Evolutionary conservation across 495 filamentous ascomycete genomes (phyloP), one percentile per base, ranked within the genome.

Genomic region (Lindgomyces ingoldianus): DNA sequence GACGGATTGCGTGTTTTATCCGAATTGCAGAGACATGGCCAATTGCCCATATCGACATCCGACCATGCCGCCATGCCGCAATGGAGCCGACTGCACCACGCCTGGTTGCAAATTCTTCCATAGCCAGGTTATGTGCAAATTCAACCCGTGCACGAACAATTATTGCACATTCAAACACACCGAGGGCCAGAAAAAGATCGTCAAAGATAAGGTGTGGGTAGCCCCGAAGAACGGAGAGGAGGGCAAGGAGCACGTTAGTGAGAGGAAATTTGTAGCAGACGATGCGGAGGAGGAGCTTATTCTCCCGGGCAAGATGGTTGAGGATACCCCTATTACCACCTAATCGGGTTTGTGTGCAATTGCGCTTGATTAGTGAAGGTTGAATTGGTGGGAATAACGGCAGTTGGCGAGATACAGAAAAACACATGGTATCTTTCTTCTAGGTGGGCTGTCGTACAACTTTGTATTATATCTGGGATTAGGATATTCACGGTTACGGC

Each of bases 41-140:
- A 76, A 81, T 59, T 99, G 94, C 72, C 84, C 89, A 10, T 99
- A 96, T 80, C 87, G 86, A 73, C 94, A 99, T 65, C 88, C 88
- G 16, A 77, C 74, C 53, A 90, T 91, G 75, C 86, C 89, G 12
- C 85, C 91, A 42, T 98, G 94, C 77, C 86, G 91, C 50, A 98
- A 98, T 71, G 95, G 95, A 21, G 90, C 90, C 33, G 92, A 95
- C 75, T 99, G 94, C 79, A 85, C 84, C 19, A 85, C 85, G 25
- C 83, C 87, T 36, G 87, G 85, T 41, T 99, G 94, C 84, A 91
- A 91, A 72, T 98, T 96, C 75, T 90, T 90, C 2, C 94, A 99
- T 74, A 68, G 86, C 67, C 80, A 88, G 73, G 89, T 85, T 22
- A 80, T 88, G 66, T 99, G 94, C 87, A 93, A 88, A 64, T 98